A percentile compares a stretch with the other conserved stretches of the same genome.
phyloP scores from a whole-genome alignment of 805 yeast species.

The Isabelozyma heimii region DNA sequence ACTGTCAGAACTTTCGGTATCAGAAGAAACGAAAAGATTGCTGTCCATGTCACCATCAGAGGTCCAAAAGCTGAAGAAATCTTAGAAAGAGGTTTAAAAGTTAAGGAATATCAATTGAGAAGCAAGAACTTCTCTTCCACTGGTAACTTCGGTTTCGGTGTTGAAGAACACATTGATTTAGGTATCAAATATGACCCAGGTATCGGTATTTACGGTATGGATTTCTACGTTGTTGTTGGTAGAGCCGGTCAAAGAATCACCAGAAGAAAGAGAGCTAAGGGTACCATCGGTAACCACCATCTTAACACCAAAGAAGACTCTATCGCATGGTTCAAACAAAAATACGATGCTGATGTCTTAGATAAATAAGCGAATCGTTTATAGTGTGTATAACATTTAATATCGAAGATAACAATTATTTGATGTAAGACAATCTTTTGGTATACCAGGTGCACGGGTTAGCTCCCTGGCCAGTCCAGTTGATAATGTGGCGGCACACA shows the following conservation, averaged over 20 bases:
- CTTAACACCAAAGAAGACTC: conserved; percentile 89
- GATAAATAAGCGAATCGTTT: conserved; percentile 52
- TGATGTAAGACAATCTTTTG: not conserved
- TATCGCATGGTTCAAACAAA: conserved; percentile 98
- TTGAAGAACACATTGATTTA: conserved; percentile 98
- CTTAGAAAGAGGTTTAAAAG: conserved; percentile 99
- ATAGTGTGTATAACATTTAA: not conserved
- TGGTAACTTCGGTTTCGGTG: conserved; percentile 99
- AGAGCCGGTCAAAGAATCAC: conserved; percentile 99
- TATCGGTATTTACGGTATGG: conserved; percentile 99
- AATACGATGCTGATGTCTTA: conserved; percentile 98
- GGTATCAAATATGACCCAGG: conserved; percentile 99
- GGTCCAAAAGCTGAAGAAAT: conserved; percentile 97
- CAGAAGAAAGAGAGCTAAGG: conserved; percentile 95
- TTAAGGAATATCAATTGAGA: conserved; percentile 97
- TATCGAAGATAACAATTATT: not conserved
- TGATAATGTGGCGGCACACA: too few species aligned
- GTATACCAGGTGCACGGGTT: not conserved
- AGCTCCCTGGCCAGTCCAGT: too few species aligned
- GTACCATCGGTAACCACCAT: conserved; percentile 90
- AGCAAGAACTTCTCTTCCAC: conserved; percentile 95
- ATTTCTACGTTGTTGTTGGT: conserved; percentile 98
- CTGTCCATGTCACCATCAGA: conserved; percentile 99
- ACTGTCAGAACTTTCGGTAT: conserved; percentile 99
- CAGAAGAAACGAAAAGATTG: conserved; percentile 99